Conservation (phyloP, 2,329 filamentous ascomycete species). For the Eurotiales sp. region DNA sequence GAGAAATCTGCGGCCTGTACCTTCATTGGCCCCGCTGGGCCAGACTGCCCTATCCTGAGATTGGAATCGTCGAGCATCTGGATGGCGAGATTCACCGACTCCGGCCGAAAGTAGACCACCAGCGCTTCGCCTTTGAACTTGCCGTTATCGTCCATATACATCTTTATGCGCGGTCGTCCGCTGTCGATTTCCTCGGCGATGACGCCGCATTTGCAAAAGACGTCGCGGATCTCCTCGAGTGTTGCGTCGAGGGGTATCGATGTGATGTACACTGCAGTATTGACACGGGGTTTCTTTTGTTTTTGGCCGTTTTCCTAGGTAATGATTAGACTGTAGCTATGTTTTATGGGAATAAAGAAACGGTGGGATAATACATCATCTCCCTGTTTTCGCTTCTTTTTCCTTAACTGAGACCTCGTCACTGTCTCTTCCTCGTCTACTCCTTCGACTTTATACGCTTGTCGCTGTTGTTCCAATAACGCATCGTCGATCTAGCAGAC, state of each 20-base stretch:
- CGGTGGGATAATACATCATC: constrained; percentile 39
- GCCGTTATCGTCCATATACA: constrained; percentile 78
- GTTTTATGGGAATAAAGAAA: no score
- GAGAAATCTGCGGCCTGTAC: constrained; percentile 83
- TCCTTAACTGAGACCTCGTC: constrained; percentile 45
- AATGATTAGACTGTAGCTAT: no score
- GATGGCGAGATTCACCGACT: constrained; percentile 70
- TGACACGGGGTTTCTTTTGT: constrained; percentile 54
- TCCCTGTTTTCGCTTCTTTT: constrained; percentile 52
- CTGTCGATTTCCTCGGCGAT: constrained; percentile 93
- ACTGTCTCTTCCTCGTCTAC: constrained; percentile 54
- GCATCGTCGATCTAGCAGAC: constrained; percentile 58
- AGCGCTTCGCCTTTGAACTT: constrained; percentile 91
- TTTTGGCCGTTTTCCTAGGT: constrained; percentile 31
- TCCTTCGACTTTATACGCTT: constrained; percentile 58
- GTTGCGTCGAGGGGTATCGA: constrained; percentile 77
- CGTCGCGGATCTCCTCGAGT: constrained; percentile 72
- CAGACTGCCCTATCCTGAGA: constrained; percentile 63
- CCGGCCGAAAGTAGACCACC: constrained; percentile 89
- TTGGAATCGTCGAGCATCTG: constrained; percentile 57
- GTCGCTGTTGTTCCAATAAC: constrained; percentile 57
- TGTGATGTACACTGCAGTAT: constrained; percentile 90
- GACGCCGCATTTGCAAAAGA: constrained; percentile 86
- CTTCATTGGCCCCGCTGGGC: constrained; percentile 61
- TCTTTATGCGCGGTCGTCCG: constrained; percentile 82